phyloP scores from a whole-genome alignment of 352 stramenopile genomes.

The Globisporangium cederbergense region DNA sequence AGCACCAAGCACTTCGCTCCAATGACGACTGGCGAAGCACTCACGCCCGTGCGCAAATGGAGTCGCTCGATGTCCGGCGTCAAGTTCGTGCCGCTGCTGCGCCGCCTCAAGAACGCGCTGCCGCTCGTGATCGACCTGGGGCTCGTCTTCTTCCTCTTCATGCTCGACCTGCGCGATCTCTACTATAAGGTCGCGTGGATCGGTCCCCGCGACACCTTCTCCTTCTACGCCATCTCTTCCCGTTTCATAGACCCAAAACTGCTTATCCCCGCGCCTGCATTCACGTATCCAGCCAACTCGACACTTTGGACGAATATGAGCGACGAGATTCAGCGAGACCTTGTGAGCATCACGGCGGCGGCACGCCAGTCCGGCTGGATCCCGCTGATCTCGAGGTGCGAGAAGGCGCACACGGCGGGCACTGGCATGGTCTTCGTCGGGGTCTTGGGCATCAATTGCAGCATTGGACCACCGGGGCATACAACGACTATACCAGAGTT shows the following conservation, averaged over 20 bases:
- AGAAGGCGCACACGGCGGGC: conserved; percentile 1
- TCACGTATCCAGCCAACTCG: conserved; percentile 2
- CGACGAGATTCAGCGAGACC: not conserved
- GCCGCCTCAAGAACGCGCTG: not conserved
- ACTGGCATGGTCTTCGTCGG: conserved; percentile 15
- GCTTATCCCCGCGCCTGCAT: not conserved
- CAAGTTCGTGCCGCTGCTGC: conserved; percentile 1
- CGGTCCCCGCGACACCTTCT: conserved; percentile 39
- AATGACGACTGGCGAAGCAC: not conserved
- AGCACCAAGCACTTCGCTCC: not conserved
- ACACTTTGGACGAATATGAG: conserved; percentile 6
- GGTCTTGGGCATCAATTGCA: conserved; percentile 10
- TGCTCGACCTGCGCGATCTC: conserved; percentile 39
- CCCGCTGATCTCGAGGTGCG: not conserved
- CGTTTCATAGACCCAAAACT: conserved; percentile 16
- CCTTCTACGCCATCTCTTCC: conserved; percentile 28
- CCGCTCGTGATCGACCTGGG: conserved; percentile 8
- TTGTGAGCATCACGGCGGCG: not conserved
- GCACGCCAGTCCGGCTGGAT: conserved; percentile 7
- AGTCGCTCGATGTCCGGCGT: not conserved
- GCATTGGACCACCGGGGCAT: not conserved
- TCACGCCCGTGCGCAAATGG: not conserved
- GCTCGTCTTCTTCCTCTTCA: conserved; percentile 12
- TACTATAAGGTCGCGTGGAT: conserved; percentile 59
- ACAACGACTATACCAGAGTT: not conserved